These are phyloP conservation scores for Diplotaxis tenuifolia DNA, from an alignment of 345 rosid species.

Conservation along the genomic window DNA sequence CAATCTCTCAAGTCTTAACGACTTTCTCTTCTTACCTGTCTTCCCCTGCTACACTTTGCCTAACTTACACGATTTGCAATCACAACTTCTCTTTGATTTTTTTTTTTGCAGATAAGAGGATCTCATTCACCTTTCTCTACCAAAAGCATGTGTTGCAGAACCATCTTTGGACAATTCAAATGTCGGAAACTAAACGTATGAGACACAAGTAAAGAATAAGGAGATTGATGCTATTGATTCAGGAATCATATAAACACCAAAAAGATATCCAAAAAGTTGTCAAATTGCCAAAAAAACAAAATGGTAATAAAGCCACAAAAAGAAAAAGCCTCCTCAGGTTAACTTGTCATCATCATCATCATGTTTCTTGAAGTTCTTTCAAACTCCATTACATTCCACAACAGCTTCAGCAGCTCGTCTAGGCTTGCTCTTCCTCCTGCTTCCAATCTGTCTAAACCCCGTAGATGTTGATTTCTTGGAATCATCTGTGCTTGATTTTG, in stretches of 20 bases:
- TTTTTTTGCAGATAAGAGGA: not conserved
- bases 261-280: constrained; percentile 4
- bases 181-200: constrained; percentile 1
- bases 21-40: too few relatives aligned
- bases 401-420: constrained; percentile 83
- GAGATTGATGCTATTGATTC: constrained; percentile 8
- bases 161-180: not conserved
- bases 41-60: not conserved
- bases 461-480: constrained; percentile 33
- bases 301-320: constrained; percentile 7
- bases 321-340: constrained; percentile 2
- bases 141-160: not conserved
- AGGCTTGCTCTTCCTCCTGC: constrained; percentile 73
- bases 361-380: constrained; percentile 17
- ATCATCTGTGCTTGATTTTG: constrained; percentile 27
- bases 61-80: not conserved
- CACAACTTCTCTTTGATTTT: not conserved
- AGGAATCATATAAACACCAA: constrained; percentile 15
- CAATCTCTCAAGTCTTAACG: not conserved
- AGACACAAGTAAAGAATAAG: not conserved
- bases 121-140: not conserved
- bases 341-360: not conserved
- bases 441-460: constrained; percentile 62
- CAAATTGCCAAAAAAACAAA: constrained; percentile 2
- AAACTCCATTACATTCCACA: constrained; percentile 56